A percentile compares a stretch with the other conserved stretches of the same genome.
Conservation (phyloP, 176 grass and related monocot species). For the Carex littledalei region DNA sequence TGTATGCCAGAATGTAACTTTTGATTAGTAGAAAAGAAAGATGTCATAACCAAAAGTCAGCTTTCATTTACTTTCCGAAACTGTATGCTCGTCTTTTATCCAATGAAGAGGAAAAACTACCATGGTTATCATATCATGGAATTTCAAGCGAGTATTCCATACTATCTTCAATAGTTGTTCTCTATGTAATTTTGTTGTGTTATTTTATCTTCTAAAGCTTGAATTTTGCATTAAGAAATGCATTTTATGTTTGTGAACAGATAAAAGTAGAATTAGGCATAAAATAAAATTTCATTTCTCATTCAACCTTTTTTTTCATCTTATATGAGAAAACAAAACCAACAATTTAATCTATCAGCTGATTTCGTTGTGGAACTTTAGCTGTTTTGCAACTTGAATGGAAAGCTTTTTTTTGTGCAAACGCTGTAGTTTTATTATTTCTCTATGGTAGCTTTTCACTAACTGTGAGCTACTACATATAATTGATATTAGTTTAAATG, state of each 20-base stretch:
- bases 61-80: background rate
- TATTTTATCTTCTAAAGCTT: background rate
- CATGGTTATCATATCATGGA: background rate
- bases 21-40: background rate
- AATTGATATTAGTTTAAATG: background rate
- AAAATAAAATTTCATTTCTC: background rate
- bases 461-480: background rate
- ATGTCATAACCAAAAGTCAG: background rate
- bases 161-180: background rate
- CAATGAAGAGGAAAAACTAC: background rate
- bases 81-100: background rate
- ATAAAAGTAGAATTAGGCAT: too few relatives aligned
- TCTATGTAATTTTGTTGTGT: background rate
- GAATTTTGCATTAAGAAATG: background rate
- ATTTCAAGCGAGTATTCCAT: background rate
- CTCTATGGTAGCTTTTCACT: background rate
- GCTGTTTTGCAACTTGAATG: background rate
- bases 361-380: background rate
- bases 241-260: background rate
- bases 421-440: background rate
- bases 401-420: background rate
- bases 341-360: background rate
- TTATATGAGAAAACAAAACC: background rate
- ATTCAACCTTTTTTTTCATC: background rate
- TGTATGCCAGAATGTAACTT: background rate